Conservation (phyloP, 2,329 filamentous ascomycete genomes). For the Coniochaeta sp. region DNA sequence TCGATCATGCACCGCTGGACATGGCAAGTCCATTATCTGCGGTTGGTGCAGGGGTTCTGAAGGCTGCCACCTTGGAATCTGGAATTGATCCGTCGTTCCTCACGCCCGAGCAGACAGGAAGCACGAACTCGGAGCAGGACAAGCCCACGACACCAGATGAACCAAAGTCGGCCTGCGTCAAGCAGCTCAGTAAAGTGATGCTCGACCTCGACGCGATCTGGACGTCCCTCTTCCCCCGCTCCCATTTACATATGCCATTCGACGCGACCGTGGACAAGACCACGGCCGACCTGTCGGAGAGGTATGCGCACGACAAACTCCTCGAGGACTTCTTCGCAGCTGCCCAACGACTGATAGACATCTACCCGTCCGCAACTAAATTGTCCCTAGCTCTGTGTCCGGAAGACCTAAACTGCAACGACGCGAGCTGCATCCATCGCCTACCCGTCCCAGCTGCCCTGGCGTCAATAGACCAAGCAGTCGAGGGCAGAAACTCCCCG, state of each 20-base stretch:
- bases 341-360: constrained; percentile 24
- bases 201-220: constrained; percentile 18
- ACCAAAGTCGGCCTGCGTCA: not conserved
- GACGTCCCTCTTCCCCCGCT: constrained; percentile 10
- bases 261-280: constrained; percentile 14
- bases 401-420: constrained; percentile 15
- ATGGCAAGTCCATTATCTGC: not conserved
- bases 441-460: constrained; percentile 10
- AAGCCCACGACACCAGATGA: constrained; percentile 5
- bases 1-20: not conserved
- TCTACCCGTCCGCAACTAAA: constrained; percentile 24
- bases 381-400: constrained; percentile 9
- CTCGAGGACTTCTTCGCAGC: constrained; percentile 26
- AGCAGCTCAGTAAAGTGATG: constrained; percentile 13
- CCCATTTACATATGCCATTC: constrained; percentile 16
- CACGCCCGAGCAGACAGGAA: not conserved
- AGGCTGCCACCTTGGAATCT: not conserved
- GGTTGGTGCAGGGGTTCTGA: not conserved
- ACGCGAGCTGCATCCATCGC: constrained; percentile 26
- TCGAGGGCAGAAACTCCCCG: constrained; percentile 1
- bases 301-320: constrained; percentile 15
- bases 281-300: constrained; percentile 14
- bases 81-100: not conserved
- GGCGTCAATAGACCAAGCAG: constrained; percentile 7
- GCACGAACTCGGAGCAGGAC: constrained; percentile 6